These are phyloP conservation scores for Postia placenta DNA, from an alignment of 768 basidiomycete species.

Conservation along the genomic window DNA sequence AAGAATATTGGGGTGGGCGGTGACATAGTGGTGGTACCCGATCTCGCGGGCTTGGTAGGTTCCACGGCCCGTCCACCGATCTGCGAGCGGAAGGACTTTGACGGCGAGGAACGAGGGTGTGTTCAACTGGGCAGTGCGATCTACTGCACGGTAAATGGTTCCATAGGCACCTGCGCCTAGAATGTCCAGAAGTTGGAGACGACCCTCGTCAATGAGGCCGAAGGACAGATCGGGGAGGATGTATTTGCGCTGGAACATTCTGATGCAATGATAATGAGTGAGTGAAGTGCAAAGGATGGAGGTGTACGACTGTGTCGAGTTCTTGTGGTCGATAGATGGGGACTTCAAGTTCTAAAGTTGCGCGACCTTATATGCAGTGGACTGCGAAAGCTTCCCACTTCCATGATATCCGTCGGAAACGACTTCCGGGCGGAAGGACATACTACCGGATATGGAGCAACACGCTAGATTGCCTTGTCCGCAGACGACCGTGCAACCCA, in stretches of 20 bases:
- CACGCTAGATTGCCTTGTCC: no score
- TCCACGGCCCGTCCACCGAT: background rate
- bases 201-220: constrained; percentile 62
- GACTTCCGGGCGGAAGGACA: no score
- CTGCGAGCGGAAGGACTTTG: constrained; percentile 14
- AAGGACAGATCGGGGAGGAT: constrained; percentile 13
- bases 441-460: no score
- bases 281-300: background rate
- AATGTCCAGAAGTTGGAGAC: constrained; percentile 75
- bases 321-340: background rate
- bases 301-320: background rate
- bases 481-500: no score
- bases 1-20: constrained; percentile 58
- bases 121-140: constrained; percentile 19
- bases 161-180: constrained; percentile 93
- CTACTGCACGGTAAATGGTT: constrained; percentile 83
- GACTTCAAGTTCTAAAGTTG: no score
- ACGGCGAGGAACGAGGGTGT: constrained; percentile 9
- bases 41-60: constrained; percentile 65
- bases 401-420: background rate
- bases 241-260: constrained; percentile 7
- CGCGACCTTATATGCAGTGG: no score
- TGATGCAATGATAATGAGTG: background rate
- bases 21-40: constrained; percentile 43
- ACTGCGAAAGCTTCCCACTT: no score